Conservation (phyloP, 225 moss, liverwort and hornwort species). For the Sphagnum tenellum region DNA sequence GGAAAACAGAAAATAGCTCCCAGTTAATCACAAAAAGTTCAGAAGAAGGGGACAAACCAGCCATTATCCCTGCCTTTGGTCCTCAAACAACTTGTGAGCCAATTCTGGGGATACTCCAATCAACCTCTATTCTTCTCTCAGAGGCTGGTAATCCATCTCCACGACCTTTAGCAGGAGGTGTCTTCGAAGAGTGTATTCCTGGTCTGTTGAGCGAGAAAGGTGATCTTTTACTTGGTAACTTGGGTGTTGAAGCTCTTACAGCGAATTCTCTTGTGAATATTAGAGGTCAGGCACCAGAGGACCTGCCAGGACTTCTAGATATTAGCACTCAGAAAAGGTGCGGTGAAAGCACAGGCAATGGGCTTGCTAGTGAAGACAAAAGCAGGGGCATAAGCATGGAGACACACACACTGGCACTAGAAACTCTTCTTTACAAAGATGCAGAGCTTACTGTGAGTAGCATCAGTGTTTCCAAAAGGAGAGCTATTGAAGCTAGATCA, state of each 20-base stretch:
- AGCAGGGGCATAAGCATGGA: background rate
- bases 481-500: background rate
- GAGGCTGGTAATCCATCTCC: too few species aligned
- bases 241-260: background rate
- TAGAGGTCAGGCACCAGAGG: background rate
- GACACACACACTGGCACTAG: background rate
- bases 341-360: background rate
- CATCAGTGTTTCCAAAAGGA: background rate
- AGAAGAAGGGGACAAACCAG: constrained; percentile 2
- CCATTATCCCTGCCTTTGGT: too few species aligned
- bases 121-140: too few species aligned
- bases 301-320: background rate
- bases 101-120: too few species aligned
- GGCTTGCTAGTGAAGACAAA: background rate
- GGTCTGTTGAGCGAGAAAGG: background rate
- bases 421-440: background rate
- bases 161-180: too few species aligned
- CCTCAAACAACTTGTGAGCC: too few species aligned
- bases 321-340: background rate
- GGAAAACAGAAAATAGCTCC: background rate
- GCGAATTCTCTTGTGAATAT: background rate
- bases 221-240: background rate
- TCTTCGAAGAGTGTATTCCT: background rate
- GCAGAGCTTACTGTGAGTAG: background rate
- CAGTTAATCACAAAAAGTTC: constrained; percentile 1